Evolutionary conservation across 352 stramenopile species (phyloP).

Genomic region (Phytophthora sansomeana): DNA sequence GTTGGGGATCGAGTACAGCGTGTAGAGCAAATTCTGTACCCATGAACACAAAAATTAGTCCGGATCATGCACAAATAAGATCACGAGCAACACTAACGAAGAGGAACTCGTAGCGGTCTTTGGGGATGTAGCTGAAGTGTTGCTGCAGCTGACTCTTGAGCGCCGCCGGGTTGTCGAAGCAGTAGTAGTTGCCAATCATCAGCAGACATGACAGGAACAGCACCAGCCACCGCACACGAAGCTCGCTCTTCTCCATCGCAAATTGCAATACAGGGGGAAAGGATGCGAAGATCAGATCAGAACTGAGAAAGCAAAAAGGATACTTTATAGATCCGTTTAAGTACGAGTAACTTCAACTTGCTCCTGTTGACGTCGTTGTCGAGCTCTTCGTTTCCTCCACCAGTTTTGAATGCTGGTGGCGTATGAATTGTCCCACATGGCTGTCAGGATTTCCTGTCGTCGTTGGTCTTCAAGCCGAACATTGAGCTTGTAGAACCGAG

Average conservation of each 20-base stretch:
- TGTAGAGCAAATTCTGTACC: constrained; percentile 93
- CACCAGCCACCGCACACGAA: constrained; percentile 85
- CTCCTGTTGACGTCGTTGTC: constrained; percentile 1
- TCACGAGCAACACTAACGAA: constrained; percentile 53
- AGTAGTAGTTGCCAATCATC: constrained; percentile 94
- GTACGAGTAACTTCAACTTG: constrained; percentile 26
- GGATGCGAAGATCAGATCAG: constrained; percentile 15
- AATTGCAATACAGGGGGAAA: constrained; percentile 19
- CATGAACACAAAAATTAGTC: constrained; percentile 8
- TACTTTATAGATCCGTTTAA: constrained; percentile 24
- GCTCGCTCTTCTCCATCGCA: constrained; percentile 74
- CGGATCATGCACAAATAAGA: constrained; percentile 5
- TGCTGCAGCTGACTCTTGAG: constrained; percentile 91
- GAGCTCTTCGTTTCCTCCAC: constrained; percentile 43
- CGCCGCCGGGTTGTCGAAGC: constrained; percentile 90
- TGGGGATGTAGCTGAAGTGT: constrained; percentile 77
- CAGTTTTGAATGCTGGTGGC: constrained; percentile 71
- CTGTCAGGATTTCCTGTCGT: constrained; percentile 52
- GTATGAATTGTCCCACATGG: constrained; percentile 83
- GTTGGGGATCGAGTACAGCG: constrained; percentile 93
- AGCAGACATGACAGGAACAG: constrained; percentile 88
- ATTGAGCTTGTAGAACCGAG: constrained; percentile 67
- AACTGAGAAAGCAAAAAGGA: neutral
- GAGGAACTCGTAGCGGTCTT: constrained; percentile 84
- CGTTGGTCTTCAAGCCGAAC: constrained; percentile 65